A percentile compares a stretch with the other conserved stretches of the same genome.
Conservation (phyloP, 1,139 yeast species). For the Diutina neorugosa region DNA sequence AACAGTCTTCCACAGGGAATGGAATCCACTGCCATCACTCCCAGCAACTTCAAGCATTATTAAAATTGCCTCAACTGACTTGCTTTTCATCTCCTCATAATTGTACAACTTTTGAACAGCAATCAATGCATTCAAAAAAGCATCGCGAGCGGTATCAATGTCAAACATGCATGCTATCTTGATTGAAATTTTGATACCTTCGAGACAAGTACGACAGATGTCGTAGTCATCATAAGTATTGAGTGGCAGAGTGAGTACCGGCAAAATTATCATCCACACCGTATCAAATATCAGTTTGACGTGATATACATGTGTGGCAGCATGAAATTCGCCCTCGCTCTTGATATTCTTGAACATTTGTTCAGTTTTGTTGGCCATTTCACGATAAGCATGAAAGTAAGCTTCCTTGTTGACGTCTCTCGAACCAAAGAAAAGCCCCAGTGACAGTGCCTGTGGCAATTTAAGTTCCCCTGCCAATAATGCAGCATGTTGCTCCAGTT, state of each 20-base stretch:
- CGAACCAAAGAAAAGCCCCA: conserved; percentile 57
- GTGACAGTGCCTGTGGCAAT: conserved; percentile 21
- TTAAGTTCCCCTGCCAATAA: conserved; percentile 53
- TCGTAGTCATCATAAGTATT: conserved; percentile 78
- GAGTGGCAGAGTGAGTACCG: conserved; percentile 88
- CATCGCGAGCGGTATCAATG: conserved; percentile 71
- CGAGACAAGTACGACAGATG: conserved; percentile 60
- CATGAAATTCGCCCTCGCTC: conserved; percentile 32
- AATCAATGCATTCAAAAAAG: conserved; percentile 82
- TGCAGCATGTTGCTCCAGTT: conserved; percentile 92
- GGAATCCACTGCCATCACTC: conserved; percentile 62
- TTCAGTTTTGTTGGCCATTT: conserved; percentile 84
- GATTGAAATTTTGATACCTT: conserved; percentile 75
- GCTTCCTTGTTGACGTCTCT: conserved; percentile 76
- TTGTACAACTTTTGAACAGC: conserved; percentile 78
- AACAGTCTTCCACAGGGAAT: conserved; percentile 72
- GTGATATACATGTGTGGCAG: conserved; percentile 75
- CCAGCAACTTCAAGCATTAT: conserved; percentile 68
- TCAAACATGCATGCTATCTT: conserved; percentile 79
- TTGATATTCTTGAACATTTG: conserved; percentile 56
- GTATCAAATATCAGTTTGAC: conserved; percentile 90
- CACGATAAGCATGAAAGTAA: conserved; percentile 82
- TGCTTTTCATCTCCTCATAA: conserved; percentile 63
- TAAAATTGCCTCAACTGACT: conserved; percentile 73
- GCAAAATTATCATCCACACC: conserved; percentile 93